phyloP scores from a whole-genome alignment of 306 rosid genomes.

The Carpinus fangiana region DNA sequence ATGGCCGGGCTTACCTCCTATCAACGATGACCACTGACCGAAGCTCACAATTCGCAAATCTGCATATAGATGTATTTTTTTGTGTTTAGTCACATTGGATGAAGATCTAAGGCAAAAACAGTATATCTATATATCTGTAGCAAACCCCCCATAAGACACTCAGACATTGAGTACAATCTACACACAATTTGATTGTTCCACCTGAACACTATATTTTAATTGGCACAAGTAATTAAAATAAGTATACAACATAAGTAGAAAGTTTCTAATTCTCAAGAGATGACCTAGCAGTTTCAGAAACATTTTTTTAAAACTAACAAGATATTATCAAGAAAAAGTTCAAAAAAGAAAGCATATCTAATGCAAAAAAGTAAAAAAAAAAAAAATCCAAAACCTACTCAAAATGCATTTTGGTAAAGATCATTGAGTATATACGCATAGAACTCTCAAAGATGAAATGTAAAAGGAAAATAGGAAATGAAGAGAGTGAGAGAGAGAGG shows the following conservation, averaged over 20 bases:
- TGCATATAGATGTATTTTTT: conserved; percentile 36
- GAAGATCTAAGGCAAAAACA: conserved; percentile 6
- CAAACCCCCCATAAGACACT: not conserved
- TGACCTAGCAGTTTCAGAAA: not conserved
- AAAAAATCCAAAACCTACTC: no score
- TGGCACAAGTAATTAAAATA: not conserved
- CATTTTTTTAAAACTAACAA: not conserved
- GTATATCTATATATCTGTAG: not conserved
- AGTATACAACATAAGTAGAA: not conserved
- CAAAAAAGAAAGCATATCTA: not conserved
- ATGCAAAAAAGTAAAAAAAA: not conserved
- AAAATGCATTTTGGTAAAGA: not conserved
- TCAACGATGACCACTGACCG: conserved; percentile 80
- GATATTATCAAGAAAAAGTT: conserved; percentile 1
- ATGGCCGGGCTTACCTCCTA: conserved; percentile 65
- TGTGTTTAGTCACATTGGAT: conserved; percentile 11
- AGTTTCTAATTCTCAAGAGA: not conserved
- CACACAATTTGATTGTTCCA: not conserved
- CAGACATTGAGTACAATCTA: not conserved
- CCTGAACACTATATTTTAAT: not conserved
- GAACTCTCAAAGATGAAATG: not conserved
- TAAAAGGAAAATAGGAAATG: not conserved
- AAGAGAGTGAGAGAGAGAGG: not conserved
- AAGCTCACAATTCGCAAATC: conserved; percentile 88
- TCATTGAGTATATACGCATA: not conserved